A percentile compares a stretch with the other conserved stretches of the same genome.
Conservation (phyloP, 768 basidiomycete genomes). For the Boletus rubroflammeus region DNA sequence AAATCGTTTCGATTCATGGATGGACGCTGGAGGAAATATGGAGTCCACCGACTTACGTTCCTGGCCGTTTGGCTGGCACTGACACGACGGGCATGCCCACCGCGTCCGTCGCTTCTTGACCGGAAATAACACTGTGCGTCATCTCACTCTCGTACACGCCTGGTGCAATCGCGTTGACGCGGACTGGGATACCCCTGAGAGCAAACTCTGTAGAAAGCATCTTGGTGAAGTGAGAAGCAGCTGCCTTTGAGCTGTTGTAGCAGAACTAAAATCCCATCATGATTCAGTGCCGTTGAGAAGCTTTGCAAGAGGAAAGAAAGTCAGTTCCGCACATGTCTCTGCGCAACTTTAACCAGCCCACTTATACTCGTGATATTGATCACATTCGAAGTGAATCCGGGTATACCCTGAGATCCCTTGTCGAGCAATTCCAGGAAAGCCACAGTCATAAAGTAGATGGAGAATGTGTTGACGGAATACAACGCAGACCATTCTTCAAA, state of each 20-base stretch:
- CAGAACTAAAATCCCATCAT: slow-evolving; percentile 51
- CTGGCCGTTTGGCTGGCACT: slow-evolving; percentile 59
- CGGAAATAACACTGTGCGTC: slow-evolving; percentile 51
- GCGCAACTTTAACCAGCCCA: slow-evolving; percentile 64
- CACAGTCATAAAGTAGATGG: slow-evolving; percentile 73
- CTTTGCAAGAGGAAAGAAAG: not conserved
- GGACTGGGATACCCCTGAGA: slow-evolving; percentile 62
- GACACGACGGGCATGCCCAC: slow-evolving; percentile 58
- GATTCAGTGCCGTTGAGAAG: not conserved
- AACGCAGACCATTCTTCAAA: slow-evolving; percentile 60
- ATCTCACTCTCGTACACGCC: slow-evolving; percentile 77
- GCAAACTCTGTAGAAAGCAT: slow-evolving; percentile 76
- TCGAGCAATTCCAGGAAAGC: slow-evolving; percentile 75
- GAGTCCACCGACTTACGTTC: slow-evolving; percentile 51
- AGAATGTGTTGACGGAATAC: slow-evolving; percentile 66
- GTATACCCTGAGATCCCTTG: slow-evolving; percentile 60
- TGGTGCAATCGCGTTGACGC: slow-evolving; percentile 72
- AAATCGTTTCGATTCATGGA: not conserved
- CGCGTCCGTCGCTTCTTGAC: slow-evolving; percentile 45
- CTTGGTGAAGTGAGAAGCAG: slow-evolving; percentile 70
- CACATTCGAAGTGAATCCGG: slow-evolving; percentile 58
- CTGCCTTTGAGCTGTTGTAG: slow-evolving; percentile 80
- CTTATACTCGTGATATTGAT: slow-evolving; percentile 80
- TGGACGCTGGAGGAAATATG: not conserved
- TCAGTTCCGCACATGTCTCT: slow-evolving; percentile 63